Evolutionary conservation across 2,329 filamentous ascomycete genomes (phyloP), one percentile per base, ranked within the genome.

Genomic region (Botrytis byssoidea): DNA sequence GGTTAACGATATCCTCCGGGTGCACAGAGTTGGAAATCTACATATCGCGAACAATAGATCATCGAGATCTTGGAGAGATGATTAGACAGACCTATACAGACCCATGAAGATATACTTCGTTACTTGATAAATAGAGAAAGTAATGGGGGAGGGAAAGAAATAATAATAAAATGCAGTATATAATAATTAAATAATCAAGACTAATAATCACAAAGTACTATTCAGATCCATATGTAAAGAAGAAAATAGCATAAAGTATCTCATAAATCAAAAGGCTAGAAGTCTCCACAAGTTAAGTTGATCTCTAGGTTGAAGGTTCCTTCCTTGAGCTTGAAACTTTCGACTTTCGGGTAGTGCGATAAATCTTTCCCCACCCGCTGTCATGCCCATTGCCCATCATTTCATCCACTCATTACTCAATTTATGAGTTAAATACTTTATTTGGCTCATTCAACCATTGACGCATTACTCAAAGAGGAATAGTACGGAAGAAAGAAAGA

Each of bases 211-310:
- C 32, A 32, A 42, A 42, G 18, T 29, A 29, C 18, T 25, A 10
- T 42, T 3, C 37, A 40, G 37, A 40, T 40, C 5, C 46, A 16
- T 51, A 51, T 51, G 48, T 18, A 51, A 51, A 37, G 32, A 37
- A 66, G 29, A 42, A 40, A 40, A 40, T 42, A 35, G 48, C 67
- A 67, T 51, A n/a, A 57, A 67, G 16, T 16, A 46, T 60, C 44
- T 59, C 51, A 70, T 70, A 46, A 70, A 61, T 68, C 35, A 12
- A 68, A 68, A 68, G 66, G 66, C 66, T 68, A 68, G 66, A 68
- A 68, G 48, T 68, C 51, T 40, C 70, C 70, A 72, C 60, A 71
- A 35, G 35, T 35, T 35, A 35, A n/a, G 25, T 42, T 35, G 29
- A 59, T 16, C 65, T 59, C 8, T 42, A 65, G 37, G 6, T 40